These are phyloP conservation scores for Botrytis sinoallii DNA, from an alignment of 2,329 filamentous ascomycete species.

Conservation along the genomic window DNA sequence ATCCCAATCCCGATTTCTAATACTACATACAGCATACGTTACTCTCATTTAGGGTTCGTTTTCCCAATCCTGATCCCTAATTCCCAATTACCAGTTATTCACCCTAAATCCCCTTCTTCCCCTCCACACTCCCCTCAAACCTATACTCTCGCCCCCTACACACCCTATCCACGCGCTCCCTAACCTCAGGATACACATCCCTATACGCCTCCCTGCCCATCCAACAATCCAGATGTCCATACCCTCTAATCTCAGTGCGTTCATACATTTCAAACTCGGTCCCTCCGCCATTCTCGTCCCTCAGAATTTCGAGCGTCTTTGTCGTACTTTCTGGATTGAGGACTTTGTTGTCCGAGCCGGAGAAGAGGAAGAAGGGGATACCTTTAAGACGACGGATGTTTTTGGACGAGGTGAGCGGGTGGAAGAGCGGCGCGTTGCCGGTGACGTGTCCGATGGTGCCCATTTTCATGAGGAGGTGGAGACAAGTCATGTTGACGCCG, in stretches of 20 bases:
- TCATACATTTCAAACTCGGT: constrained; percentile 46
- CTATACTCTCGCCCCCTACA: constrained; percentile 31
- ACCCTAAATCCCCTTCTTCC: background rate
- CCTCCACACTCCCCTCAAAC: constrained; percentile 27
- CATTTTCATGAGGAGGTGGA: constrained; percentile 55
- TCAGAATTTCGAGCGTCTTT: constrained; percentile 51
- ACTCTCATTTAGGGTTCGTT: background rate
- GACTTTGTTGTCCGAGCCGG: constrained; percentile 55
- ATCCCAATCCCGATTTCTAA: background rate
- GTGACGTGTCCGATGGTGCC: constrained; percentile 51
- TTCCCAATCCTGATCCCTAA: background rate
- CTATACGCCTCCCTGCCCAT: constrained; percentile 58
- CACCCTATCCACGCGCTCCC: constrained; percentile 54
- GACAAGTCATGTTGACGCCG: constrained; percentile 58
- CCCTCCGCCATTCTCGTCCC: constrained; percentile 48
- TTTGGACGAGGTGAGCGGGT: constrained; percentile 46
- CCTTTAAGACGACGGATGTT: constrained; percentile 51
- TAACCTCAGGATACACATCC: constrained; percentile 57
- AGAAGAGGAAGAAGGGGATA: constrained; percentile 55
- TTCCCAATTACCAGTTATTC: too few species aligned
- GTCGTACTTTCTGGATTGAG: constrained; percentile 53
- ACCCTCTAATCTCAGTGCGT: constrained; percentile 52
- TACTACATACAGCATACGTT: background rate
- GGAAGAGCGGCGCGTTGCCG: constrained; percentile 48
- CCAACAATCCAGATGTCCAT: constrained; percentile 61